phyloP scores from a whole-genome alignment of 305 asterid genomes.

The Rubia tinctorum region DNA sequence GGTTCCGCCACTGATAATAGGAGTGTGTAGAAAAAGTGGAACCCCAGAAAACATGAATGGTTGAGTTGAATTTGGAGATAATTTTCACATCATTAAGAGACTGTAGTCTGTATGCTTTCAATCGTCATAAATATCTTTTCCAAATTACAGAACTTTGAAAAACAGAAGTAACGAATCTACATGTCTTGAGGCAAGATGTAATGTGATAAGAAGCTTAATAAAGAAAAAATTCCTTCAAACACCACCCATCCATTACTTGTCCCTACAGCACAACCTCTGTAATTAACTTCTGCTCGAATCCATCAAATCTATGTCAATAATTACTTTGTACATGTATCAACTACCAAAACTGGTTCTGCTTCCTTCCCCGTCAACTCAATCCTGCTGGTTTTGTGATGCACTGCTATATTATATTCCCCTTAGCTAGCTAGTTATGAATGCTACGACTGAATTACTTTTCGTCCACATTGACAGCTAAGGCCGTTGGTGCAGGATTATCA shows the following conservation, averaged over 20 bases:
- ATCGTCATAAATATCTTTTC: neutral
- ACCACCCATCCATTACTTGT: conserved; percentile 29
- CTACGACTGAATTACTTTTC: too few relatives aligned
- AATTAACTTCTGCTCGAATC: conserved; percentile 15
- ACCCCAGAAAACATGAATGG: conserved; percentile 15
- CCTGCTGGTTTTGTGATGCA: conserved; percentile 13
- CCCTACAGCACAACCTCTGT: conserved; percentile 25
- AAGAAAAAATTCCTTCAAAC: neutral
- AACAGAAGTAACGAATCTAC: too few relatives aligned
- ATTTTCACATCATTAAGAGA: conserved; percentile 8
- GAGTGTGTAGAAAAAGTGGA: neutral
- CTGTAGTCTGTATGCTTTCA: neutral
- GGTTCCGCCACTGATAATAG: too few relatives aligned
- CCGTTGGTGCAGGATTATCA: too few relatives aligned
- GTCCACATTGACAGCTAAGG: too few relatives aligned
- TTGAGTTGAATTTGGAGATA: conserved; percentile 14
- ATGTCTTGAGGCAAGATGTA: neutral
- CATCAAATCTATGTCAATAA: conserved; percentile 22
- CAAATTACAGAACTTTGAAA: neutral
- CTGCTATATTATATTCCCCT: neutral
- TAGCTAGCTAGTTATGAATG: neutral
- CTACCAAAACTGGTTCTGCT: conserved; percentile 26
- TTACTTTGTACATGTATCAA: conserved; percentile 18
- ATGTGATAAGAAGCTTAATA: neutral
- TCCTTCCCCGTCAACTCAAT: conserved; percentile 31